These are phyloP conservation scores for Starmera dryadoides DNA, from an alignment of 805 yeast genomes.

Conservation along the genomic window DNA sequence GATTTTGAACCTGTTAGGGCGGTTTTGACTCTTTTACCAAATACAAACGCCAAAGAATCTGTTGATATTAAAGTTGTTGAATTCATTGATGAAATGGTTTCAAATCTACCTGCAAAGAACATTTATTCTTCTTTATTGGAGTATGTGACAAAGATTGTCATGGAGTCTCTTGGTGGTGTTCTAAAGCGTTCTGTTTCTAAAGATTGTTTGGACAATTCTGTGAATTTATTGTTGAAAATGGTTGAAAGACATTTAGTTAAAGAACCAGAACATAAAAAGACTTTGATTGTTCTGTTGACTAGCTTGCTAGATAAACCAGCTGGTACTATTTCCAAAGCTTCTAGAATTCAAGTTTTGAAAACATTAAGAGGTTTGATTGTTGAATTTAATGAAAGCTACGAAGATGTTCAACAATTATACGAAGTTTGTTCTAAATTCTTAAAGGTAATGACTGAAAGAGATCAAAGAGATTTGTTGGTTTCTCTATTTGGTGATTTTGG, in stretches of 20 bases:
- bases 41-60: slow-evolving; percentile 54
- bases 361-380: slow-evolving; percentile 49
- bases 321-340: slow-evolving; percentile 39
- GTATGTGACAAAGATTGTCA: not conserved
- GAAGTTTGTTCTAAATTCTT: slow-evolving; percentile 49
- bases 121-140: not conserved
- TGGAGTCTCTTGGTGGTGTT: slow-evolving; percentile 16
- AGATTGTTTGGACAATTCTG: slow-evolving; percentile 44
- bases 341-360: slow-evolving; percentile 49
- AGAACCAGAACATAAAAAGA: slow-evolving; percentile 43
- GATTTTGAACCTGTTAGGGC: slow-evolving; percentile 48
- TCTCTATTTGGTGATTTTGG: slow-evolving; percentile 56
- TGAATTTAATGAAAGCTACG: slow-evolving; percentile 45
- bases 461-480: slow-evolving; percentile 57
- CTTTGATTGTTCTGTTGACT: slow-evolving; percentile 50
- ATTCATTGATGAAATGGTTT: slow-evolving; percentile 50
- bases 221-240: slow-evolving; percentile 42
- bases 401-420: slow-evolving; percentile 42
- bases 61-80: slow-evolving; percentile 52
- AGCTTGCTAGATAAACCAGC: slow-evolving; percentile 53
- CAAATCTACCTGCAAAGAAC: slow-evolving; percentile 33
- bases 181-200: slow-evolving; percentile 30
- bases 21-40: slow-evolving; percentile 45
- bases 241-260: slow-evolving; percentile 53
- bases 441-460: slow-evolving; percentile 47